phyloP scores from a whole-genome alignment of 2,329 filamentous ascomycete species.

The Diaporthe destruens region DNA sequence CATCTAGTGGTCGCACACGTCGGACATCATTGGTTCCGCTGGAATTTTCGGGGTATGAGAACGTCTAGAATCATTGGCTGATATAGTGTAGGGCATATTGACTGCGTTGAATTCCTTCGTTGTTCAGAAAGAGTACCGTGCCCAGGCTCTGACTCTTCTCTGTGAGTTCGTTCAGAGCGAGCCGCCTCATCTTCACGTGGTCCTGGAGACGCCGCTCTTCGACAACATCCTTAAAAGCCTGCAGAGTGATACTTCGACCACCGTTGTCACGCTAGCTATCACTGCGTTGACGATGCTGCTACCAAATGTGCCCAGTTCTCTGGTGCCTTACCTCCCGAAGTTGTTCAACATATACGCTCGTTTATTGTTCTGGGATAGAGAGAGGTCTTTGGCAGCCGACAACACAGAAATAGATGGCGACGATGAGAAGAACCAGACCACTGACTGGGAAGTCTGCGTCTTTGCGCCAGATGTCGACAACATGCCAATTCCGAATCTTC shows the following conservation, averaged over 20 bases:
- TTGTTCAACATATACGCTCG: slow-evolving; percentile 87
- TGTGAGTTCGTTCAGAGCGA: slow-evolving; percentile 80
- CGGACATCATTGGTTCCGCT: not conserved
- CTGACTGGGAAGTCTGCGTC: slow-evolving; percentile 74
- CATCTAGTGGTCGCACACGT: not conserved
- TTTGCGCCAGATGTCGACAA: slow-evolving; percentile 74
- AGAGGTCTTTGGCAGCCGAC: slow-evolving; percentile 57
- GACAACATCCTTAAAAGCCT: slow-evolving; percentile 79
- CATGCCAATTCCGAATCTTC: slow-evolving; percentile 73
- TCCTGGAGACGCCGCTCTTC: slow-evolving; percentile 79
- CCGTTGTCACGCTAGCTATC: slow-evolving; percentile 80
- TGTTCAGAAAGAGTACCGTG: slow-evolving; percentile 72
- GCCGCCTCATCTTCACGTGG: slow-evolving; percentile 82
- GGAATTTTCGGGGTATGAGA: not conserved
- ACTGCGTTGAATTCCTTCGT: slow-evolving; percentile 74
- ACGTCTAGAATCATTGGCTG: slow-evolving; percentile 44
- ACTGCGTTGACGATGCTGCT: slow-evolving; percentile 84
- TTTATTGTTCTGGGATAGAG: slow-evolving; percentile 81
- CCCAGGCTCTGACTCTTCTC: slow-evolving; percentile 74
- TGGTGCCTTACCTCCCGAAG: slow-evolving; percentile 76
- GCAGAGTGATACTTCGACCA: slow-evolving; percentile 82
- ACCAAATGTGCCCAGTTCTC: slow-evolving; percentile 81
- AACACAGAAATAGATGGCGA: slow-evolving; percentile 57
- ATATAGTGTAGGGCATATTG: slow-evolving; percentile 70
- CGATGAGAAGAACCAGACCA: slow-evolving; percentile 76